phyloP scores from a whole-genome alignment of 1,284 basidiomycete species.

The Coniferiporia weirii region DNA sequence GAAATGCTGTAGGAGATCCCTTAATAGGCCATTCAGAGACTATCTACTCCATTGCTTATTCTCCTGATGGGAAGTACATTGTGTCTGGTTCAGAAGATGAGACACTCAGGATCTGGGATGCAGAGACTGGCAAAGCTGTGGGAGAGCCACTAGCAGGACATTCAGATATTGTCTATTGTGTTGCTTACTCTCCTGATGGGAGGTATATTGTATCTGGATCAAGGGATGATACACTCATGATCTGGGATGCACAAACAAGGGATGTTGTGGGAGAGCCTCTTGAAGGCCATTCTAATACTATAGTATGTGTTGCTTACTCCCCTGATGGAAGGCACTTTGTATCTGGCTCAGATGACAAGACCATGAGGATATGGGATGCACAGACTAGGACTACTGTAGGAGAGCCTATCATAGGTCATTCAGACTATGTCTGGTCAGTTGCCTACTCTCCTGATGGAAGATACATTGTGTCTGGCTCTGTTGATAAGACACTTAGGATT shows the following conservation, averaged over 20 bases:
- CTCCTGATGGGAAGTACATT: too few relatives aligned
- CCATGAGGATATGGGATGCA: too few relatives aligned
- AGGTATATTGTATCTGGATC: background rate
- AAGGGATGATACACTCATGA: background rate
- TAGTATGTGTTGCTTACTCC: background rate
- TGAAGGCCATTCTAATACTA: background rate
- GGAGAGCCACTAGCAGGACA: too few relatives aligned
- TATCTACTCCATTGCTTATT: too few relatives aligned
- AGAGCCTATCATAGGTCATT: conserved; percentile 5
- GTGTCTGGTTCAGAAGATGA: too few relatives aligned
- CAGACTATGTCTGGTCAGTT: conserved; percentile 3
- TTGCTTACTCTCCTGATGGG: background rate
- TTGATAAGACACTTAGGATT: conserved; percentile 6
- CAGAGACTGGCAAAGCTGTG: too few relatives aligned
- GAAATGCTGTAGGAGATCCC: too few relatives aligned
- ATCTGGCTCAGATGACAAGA: too few relatives aligned
- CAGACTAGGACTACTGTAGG: background rate
- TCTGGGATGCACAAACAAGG: background rate
- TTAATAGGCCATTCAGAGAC: too few relatives aligned
- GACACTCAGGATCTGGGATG: too few relatives aligned
- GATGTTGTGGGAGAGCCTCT: conserved; percentile 1
- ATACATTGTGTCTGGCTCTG: conserved; percentile 6
- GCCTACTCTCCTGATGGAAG: conserved; percentile 14
- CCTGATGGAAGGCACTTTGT: too few relatives aligned
- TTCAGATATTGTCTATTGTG: background rate